Base-by-base conservation (phyloP, 176 grass and related monocot species). In the Triticum urartu region DNA sequence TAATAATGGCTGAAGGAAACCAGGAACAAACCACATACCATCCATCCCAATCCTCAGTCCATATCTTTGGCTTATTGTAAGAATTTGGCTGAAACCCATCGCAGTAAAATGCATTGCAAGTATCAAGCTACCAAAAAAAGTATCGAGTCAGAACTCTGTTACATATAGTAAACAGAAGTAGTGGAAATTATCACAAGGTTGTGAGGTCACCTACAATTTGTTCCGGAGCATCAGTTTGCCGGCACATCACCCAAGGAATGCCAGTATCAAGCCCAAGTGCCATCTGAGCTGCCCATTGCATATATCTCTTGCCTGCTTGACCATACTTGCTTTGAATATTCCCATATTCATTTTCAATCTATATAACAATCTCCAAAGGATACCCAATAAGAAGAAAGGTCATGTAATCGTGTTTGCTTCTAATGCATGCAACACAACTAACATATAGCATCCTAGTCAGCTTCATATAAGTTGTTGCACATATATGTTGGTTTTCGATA, bases 311-410 rank as follows among this genome's bases (percentile, higher is more conserved):
- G 35, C 96, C 96, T 88, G 90, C 84, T 91, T 98, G 78, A 78
- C 93, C 96, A 91, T 80, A 98, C 1, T 26, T 63, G 8, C 71
- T 50, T 91, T 95, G 86, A 82, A 98, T 92, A 88, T 98, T 95
- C 83, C 96, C 96, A 59, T 98, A 98, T 86, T 98, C 96, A 85
- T 98, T 98, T 84, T 98, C 96, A 89, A 98, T 94, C 96, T 98
- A 86, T 85, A 63, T 79, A 87, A 91, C 54, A 82, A 89, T 72
- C 30, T 83, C 79, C 47, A 82, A 28, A 76, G 10, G 80, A 70
- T 84, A 63, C 61, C 33, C 86, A 56, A 63, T 83, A 74, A 58
- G 25, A 89, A 86, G 48, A 64, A 42, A 77, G 43, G 26, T 34
- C 70, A 77, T 64, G 69, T 64, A 42, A 36, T 25, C 67, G 12